phyloP scores from a whole-genome alignment of 768 basidiomycete genomes.

The Lactarius evosmus region DNA sequence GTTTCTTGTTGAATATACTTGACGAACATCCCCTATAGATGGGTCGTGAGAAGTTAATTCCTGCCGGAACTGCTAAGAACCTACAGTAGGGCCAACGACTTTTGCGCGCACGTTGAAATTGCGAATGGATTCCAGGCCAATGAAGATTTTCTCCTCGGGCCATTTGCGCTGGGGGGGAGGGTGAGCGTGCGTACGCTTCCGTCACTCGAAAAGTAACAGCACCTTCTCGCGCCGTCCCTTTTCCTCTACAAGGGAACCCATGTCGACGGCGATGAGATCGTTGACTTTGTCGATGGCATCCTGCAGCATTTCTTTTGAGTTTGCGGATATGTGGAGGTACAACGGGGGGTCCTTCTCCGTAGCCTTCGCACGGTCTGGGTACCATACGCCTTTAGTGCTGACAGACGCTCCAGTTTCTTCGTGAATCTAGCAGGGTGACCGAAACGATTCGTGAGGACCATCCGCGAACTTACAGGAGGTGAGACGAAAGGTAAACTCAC shows the following conservation, averaged over 20 bases:
- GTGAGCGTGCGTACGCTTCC: slow-evolving; percentile 15
- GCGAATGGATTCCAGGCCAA: slow-evolving; percentile 84
- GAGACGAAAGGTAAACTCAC: slow-evolving; percentile 48
- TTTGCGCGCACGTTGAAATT: slow-evolving; percentile 99
- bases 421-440: slow-evolving; percentile 58
- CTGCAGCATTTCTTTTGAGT: slow-evolving; percentile 60
- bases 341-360: slow-evolving; percentile 91
- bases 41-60: not conserved
- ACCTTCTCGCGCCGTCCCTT: slow-evolving; percentile 71
- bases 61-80: slow-evolving; percentile 29
- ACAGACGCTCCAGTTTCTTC: slow-evolving; percentile 92
- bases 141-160: slow-evolving; percentile 94
- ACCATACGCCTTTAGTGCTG: slow-evolving; percentile 93
- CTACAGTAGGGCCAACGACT: slow-evolving; percentile 89
- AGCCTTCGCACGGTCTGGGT: slow-evolving; percentile 88
- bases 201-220: not conserved
- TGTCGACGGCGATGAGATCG: slow-evolving; percentile 67
- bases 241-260: slow-evolving; percentile 79
- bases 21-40: slow-evolving; percentile 82
- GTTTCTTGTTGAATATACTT: slow-evolving; percentile 99
- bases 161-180: slow-evolving; percentile 70
- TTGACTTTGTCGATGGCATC: slow-evolving; percentile 68
- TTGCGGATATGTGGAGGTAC: slow-evolving; percentile 89
- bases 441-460: not conserved
- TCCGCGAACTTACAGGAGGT: not conserved